phyloP scores from a whole-genome alignment of 2,329 filamentous ascomycete species.

The Paecilomyces variotii region DNA sequence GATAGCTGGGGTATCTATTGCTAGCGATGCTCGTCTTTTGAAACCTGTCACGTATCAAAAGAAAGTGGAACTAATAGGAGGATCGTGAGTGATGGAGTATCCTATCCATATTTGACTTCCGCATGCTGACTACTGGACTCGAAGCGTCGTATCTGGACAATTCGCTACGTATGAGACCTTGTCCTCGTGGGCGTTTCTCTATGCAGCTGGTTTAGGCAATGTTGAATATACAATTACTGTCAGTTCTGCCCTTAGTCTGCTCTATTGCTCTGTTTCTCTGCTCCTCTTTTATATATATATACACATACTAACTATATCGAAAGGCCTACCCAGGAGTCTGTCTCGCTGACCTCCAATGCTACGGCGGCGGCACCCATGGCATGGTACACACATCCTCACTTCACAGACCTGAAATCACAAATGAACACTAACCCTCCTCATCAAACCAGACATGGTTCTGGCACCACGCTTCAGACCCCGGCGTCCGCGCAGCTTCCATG shows the following conservation, averaged over 20 bases:
- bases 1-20: constrained; percentile 46
- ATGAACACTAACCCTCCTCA: constrained; percentile 2
- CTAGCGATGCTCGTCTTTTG: constrained; percentile 37
- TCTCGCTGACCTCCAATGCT: constrained; percentile 48
- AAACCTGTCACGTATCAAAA: constrained; percentile 29
- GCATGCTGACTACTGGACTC: constrained; percentile 36
- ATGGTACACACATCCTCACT: constrained; percentile 22
- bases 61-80: constrained; percentile 39
- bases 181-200: constrained; percentile 48
- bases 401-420: neutral
- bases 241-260: neutral
- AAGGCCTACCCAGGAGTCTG: constrained; percentile 51
- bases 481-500: constrained; percentile 37
- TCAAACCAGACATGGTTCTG: constrained; percentile 42
- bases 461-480: constrained; percentile 50
- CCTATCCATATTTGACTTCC: constrained; percentile 27
- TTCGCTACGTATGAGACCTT: constrained; percentile 53
- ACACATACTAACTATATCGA: constrained; percentile 2
- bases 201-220: constrained; percentile 49
- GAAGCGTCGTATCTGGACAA: constrained; percentile 48
- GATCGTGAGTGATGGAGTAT: constrained; percentile 20
- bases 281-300: too few species aligned
- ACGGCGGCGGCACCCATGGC: constrained; percentile 44
- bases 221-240: constrained; percentile 50
- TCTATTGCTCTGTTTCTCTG: too few species aligned